A percentile compares a stretch with the other conserved stretches of the same genome.
phyloP scores from a whole-genome alignment of 345 rosid genomes.

The Camelina laxa region DNA sequence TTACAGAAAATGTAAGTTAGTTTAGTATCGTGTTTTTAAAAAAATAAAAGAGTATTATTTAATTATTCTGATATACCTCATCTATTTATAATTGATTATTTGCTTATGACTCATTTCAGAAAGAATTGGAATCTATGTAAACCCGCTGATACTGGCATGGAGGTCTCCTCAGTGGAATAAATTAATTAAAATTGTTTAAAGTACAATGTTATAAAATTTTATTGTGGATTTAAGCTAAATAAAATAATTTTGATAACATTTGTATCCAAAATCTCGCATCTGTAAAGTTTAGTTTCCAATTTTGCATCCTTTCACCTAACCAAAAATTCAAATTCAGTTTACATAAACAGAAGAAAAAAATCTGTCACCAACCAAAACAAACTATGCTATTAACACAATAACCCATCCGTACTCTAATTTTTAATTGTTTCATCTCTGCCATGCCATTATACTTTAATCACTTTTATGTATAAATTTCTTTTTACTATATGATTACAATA shows the following conservation, averaged over 20 bases:
- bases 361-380: background rate
- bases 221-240: background rate
- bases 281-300: background rate
- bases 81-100: too few species aligned
- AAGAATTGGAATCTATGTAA: background rate
- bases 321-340: background rate
- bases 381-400: slow-evolving; percentile 14
- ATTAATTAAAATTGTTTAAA: too few species aligned
- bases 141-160: background rate
- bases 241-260: background rate
- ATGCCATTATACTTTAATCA: too few species aligned
- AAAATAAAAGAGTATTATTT: too few species aligned
- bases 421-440: slow-evolving; percentile 48
- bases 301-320: background rate
- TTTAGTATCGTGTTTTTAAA: too few species aligned
- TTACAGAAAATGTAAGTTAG: too few species aligned
- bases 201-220: background rate
- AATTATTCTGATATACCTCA: too few species aligned
- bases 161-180: background rate
- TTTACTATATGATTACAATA: too few species aligned
- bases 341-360: background rate
- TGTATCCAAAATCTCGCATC: background rate
- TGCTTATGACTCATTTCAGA: slow-evolving; percentile 17
- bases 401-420: background rate
- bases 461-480: too few species aligned